phyloP scores from a whole-genome alignment of 2,329 filamentous ascomycete genomes.

The Xylaria multiplex region DNA sequence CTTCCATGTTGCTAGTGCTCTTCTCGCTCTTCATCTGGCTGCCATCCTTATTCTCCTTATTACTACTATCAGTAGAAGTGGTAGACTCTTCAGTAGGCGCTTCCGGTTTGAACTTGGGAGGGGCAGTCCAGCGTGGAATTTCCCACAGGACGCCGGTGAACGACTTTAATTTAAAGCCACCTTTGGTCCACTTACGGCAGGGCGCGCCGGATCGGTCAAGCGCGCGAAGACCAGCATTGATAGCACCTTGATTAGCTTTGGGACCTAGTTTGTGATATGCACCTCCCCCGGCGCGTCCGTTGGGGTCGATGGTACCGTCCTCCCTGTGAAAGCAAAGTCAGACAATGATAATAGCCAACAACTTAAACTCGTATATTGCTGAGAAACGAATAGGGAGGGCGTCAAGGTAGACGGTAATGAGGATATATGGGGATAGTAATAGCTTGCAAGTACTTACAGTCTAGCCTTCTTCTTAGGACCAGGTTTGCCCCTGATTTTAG shows the following conservation, averaged over 20 bases:
- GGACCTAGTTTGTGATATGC: slow-evolving; percentile 86
- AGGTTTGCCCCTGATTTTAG: slow-evolving; percentile 85
- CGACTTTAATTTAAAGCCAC: slow-evolving; percentile 85
- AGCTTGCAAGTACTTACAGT: slow-evolving; percentile 73
- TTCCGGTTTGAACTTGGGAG: slow-evolving; percentile 64
- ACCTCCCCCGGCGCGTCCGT: slow-evolving; percentile 59
- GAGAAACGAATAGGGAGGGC: not conserved
- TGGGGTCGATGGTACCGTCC: slow-evolving; percentile 70
- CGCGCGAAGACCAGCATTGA: slow-evolving; percentile 94
- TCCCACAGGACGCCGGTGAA: slow-evolving; percentile 62
- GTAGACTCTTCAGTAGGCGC: slow-evolving; percentile 58
- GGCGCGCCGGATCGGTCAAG: slow-evolving; percentile 92
- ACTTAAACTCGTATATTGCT: not conserved
- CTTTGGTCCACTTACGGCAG: slow-evolving; percentile 89
- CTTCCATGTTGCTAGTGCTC: slow-evolving; percentile 54
- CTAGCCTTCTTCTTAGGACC: slow-evolving; percentile 96
- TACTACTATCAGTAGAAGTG: slow-evolving; percentile 62
- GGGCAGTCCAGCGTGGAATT: slow-evolving; percentile 60
- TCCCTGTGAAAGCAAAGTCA: slow-evolving; percentile 56
- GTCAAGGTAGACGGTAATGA: not conserved
- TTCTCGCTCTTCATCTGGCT: slow-evolving; percentile 60
- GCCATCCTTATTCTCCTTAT: slow-evolving; percentile 73
- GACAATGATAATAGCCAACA: not conserved
- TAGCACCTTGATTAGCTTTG: slow-evolving; percentile 95
- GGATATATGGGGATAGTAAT: not conserved